Conservation (phyloP, 2,329 filamentous ascomycete species). For the Orbilia quercus region DNA sequence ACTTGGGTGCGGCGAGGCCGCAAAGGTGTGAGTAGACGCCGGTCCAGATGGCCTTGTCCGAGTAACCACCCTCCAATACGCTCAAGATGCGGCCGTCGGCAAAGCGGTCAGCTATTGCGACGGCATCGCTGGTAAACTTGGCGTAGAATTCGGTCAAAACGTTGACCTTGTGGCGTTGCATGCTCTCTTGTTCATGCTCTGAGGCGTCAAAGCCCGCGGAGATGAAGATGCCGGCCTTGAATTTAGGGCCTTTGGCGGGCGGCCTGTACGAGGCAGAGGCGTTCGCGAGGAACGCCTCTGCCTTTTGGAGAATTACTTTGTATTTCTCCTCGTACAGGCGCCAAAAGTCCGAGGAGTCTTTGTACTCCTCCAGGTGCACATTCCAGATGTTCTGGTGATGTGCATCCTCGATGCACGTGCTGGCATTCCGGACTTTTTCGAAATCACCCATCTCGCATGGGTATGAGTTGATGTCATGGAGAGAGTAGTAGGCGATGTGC, state of each 20-base stretch:
- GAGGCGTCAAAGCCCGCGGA: slow-evolving; percentile 97
- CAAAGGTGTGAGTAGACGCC: slow-evolving; percentile 91
- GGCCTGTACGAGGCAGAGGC: slow-evolving; percentile 72
- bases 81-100: slow-evolving; percentile 88
- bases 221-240: slow-evolving; percentile 87
- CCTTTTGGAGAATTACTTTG: slow-evolving; percentile 80
- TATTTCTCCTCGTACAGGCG: slow-evolving; percentile 84
- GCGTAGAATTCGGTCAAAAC: slow-evolving; percentile 98
- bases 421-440: slow-evolving; percentile 92
- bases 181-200: slow-evolving; percentile 88
- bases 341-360: slow-evolving; percentile 87
- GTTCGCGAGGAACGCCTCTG: slow-evolving; percentile 74
- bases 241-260: slow-evolving; percentile 54
- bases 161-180: slow-evolving; percentile 96
- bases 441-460: slow-evolving; percentile 94
- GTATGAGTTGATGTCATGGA: slow-evolving; percentile 98
- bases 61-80: slow-evolving; percentile 95
- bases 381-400: slow-evolving; percentile 97
- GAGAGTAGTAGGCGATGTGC: slow-evolving; percentile 88
- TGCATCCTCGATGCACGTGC: slow-evolving; percentile 91
- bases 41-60: slow-evolving; percentile 86
- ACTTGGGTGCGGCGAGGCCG: slow-evolving; percentile 73
- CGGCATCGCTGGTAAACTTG: slow-evolving; percentile 84
- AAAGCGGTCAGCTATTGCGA: slow-evolving; percentile 82
- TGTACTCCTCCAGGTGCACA: slow-evolving; percentile 90